Percentiles rank a stretch among this genome's conserved stretches.
phyloP scores from a whole-genome alignment of 1,139 yeast species.

The Kodamaea sp. region DNA sequence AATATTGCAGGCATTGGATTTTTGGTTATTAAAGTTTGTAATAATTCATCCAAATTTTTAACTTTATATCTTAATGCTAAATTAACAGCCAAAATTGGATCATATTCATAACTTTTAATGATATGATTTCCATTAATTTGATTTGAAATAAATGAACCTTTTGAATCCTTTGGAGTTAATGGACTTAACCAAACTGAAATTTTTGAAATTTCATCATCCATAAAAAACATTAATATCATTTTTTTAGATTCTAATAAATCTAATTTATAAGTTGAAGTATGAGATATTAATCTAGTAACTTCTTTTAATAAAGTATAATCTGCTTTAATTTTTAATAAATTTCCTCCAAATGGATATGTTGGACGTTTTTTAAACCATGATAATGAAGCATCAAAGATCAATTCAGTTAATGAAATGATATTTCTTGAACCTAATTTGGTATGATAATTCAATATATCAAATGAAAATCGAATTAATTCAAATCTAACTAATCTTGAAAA shows the following conservation, averaged over 20 bases:
- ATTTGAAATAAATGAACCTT: conserved; percentile 33
- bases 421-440: conserved; percentile 45
- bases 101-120: conserved; percentile 57
- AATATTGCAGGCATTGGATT: conserved; percentile 62
- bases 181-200: conserved; percentile 82
- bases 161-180: conserved; percentile 43
- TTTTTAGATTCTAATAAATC: conserved; percentile 42
- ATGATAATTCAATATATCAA: conserved; percentile 62
- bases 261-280: conserved; percentile 21
- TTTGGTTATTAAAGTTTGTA: conserved; percentile 46
- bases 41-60: conserved; percentile 39
- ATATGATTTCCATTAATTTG: conserved; percentile 35
- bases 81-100: conserved; percentile 73
- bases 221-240: conserved; percentile 53
- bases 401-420: conserved; percentile 42
- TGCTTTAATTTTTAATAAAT: conserved; percentile 64
- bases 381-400: conserved; percentile 63
- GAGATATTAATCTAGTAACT: conserved; percentile 38
- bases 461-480: conserved; percentile 66
- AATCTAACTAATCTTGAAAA: conserved; percentile 71
- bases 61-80: conserved; percentile 58
- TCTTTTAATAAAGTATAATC: conserved; percentile 60
- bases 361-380: conserved; percentile 72
- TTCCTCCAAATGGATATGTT: conserved; percentile 82
- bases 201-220: conserved; percentile 72